A percentile compares a stretch with the other conserved stretches of the same genome.
phyloP scores from a whole-genome alignment of 371 early-diverging fungal species.

The Rhizopus arrhizus region DNA sequence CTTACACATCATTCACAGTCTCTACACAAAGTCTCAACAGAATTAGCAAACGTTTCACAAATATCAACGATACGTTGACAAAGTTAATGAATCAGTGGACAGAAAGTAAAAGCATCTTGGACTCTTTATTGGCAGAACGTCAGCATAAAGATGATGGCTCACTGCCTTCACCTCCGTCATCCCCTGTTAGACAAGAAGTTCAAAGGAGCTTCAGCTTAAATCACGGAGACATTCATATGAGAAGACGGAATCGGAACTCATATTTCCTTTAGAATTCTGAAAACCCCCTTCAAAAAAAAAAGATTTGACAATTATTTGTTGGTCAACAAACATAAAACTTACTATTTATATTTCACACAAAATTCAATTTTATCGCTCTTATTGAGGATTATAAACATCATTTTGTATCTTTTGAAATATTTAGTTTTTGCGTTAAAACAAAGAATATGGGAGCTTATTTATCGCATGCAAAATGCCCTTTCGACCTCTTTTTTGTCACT shows the following conservation, averaged over 20 bases:
- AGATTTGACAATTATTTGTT: no score
- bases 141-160: slow-evolving; percentile 9
- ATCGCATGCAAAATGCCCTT: no score
- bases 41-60: slow-evolving; percentile 30
- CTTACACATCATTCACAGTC: background rate
- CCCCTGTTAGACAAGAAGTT: slow-evolving; percentile 20
- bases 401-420: no score
- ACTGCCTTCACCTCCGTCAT: slow-evolving; percentile 32
- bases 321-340: no score
- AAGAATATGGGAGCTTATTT: no score
- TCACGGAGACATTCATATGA: background rate
- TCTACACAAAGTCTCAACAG: slow-evolving; percentile 21
- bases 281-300: no score
- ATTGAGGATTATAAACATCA: no score
- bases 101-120: slow-evolving; percentile 28
- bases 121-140: slow-evolving; percentile 14
- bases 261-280: background rate
- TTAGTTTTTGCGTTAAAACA: no score
- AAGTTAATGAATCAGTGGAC: slow-evolving; percentile 40
- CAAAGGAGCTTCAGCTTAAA: background rate
- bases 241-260: slow-evolving; percentile 3
- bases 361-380: no score
- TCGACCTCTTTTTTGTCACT: no score
- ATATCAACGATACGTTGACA: slow-evolving; percentile 35
- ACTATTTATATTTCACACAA: no score